These are phyloP conservation scores for Fomitopsis serialis DNA, from an alignment of 768 basidiomycete species.

Conservation along the genomic window DNA sequence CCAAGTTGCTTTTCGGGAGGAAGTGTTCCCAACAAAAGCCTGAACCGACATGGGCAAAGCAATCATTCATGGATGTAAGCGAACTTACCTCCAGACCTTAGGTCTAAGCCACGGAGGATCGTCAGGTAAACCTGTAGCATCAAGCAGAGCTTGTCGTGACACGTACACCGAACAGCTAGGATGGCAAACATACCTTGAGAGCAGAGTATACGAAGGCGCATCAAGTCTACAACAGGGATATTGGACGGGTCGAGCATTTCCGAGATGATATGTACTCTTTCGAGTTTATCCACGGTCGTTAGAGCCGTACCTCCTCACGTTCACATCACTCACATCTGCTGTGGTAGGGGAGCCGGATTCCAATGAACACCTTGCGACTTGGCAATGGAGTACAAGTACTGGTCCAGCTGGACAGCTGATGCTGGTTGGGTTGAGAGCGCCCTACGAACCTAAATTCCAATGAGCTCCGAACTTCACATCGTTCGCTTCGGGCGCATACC, in stretches of 20 bases:
- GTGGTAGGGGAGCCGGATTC: conserved; percentile 53
- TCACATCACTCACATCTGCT: conserved; percentile 48
- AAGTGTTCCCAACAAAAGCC: conserved; percentile 59
- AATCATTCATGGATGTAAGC: neutral
- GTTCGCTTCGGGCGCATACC: conserved; percentile 22
- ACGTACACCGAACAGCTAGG: conserved; percentile 3
- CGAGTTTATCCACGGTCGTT: conserved; percentile 7
- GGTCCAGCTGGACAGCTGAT: conserved; percentile 50
- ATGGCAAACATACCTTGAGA: conserved; percentile 46
- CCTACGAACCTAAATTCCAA: conserved; percentile 38
- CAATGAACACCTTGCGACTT: conserved; percentile 50
- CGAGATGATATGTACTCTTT: conserved; percentile 52
- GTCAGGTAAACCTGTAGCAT: conserved; percentile 57
- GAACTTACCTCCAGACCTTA: conserved; percentile 68
- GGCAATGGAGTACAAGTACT: conserved; percentile 50
- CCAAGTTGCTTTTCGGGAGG: conserved; percentile 57
- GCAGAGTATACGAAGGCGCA: conserved; percentile 51
- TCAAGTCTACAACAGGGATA: conserved; percentile 49
- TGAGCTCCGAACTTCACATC: neutral
- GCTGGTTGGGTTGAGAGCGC: conserved; percentile 49
- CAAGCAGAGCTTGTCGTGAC: neutral
- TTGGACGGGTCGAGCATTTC: conserved; percentile 52
- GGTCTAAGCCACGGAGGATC: conserved; percentile 73
- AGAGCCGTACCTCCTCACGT: neutral
- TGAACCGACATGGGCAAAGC: conserved; percentile 16